Evolutionary conservation across 2,329 filamentous ascomycete genomes (phyloP).

Genomic region (Fusarium robinianum): DNA sequence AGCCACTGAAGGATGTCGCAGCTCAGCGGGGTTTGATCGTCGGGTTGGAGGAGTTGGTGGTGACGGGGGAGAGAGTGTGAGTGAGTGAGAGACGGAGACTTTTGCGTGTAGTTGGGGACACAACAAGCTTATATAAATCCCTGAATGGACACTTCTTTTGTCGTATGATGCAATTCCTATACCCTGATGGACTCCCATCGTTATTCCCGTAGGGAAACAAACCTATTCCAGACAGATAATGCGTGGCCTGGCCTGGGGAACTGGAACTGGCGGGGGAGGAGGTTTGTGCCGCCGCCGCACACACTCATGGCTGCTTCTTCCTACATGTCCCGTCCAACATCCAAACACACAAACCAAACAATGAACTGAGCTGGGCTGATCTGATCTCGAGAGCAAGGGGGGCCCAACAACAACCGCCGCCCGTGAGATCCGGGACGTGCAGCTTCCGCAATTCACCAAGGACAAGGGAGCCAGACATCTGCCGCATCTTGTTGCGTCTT

Average conservation of each 20-base stretch:
- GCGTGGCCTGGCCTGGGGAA: too few species aligned
- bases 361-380: conserved; percentile 4
- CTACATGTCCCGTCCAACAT: conserved; percentile 2
- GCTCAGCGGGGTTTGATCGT: neutral
- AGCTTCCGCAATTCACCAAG: conserved; percentile 3
- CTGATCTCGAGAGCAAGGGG: neutral
- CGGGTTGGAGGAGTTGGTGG: neutral
- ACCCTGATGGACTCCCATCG: conserved; percentile 5
- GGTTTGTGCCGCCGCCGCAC: neutral
- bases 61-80: too few species aligned
- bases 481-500: neutral
- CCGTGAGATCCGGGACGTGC: neutral
- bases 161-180: conserved; percentile 8
- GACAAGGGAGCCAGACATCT: conserved; percentile 3
- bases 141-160: neutral
- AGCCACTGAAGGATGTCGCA: neutral
- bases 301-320: neutral
- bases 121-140: conserved; percentile 8
- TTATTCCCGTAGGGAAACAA: neutral
- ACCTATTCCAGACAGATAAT: neutral
- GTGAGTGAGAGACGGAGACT: too few species aligned
- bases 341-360: too few species aligned
- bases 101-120: too few species aligned
- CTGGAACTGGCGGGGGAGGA: neutral
- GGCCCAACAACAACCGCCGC: conserved; percentile 1